Percentiles rank a stretch among this genome's conserved stretches.
These are phyloP conservation scores for Botrytis deweyae DNA, from an alignment of 2,329 filamentous ascomycete species.

Conservation along the genomic window DNA sequence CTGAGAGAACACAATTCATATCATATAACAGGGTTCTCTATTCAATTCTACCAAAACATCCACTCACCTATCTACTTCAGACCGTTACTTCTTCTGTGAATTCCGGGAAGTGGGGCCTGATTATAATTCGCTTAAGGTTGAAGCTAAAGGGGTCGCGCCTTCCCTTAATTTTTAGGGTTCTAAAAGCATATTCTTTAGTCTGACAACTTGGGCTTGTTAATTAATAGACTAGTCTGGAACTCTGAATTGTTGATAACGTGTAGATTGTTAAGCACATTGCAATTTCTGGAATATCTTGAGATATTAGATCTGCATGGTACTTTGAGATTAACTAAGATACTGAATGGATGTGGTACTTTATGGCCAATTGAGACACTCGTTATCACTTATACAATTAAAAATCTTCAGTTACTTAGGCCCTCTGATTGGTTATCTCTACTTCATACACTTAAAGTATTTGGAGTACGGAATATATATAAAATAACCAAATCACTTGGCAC, in stretches of 20 bases:
- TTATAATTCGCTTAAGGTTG: background rate
- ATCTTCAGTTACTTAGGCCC: background rate
- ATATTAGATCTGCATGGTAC: background rate
- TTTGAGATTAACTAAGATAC: background rate
- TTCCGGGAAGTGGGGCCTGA: background rate
- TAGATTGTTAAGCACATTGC: background rate
- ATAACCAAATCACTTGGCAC: background rate
- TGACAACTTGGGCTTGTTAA: background rate
- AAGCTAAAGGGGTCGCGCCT: background rate
- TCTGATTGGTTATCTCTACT: background rate
- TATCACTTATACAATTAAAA: background rate
- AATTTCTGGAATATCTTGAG: background rate
- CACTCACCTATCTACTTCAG: background rate
- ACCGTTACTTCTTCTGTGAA: background rate
- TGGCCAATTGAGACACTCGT: accelerated
- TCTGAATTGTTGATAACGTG: too few relatives aligned
- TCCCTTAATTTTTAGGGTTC: background rate
- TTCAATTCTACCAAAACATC: background rate
- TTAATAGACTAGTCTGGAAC: background rate
- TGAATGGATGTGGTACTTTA: background rate
- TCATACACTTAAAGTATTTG: background rate
- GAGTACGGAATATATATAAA: background rate
- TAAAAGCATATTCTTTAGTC: background rate
- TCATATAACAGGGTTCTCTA: background rate
- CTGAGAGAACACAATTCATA: background rate